Percentiles rank a stretch among this genome's conserved stretches.
Evolutionary conservation across 116 monocot genomes (phyloP).

Genomic region (Thalassia testudinum): DNA sequence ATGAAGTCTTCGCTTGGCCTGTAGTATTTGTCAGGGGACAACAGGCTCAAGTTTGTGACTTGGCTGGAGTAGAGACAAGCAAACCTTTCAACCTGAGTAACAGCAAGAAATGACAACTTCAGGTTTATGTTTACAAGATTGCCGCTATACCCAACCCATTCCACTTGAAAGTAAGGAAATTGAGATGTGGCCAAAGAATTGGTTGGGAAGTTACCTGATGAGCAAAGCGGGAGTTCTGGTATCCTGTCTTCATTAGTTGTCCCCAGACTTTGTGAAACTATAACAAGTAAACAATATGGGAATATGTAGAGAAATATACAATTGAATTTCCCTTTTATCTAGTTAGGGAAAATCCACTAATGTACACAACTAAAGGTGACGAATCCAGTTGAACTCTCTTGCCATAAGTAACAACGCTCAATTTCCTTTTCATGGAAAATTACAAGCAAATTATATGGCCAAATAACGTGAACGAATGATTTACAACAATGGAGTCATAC

Average conservation of each 20-base stretch:
- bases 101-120: background rate
- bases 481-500: too few species aligned
- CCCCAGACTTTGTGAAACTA: constrained; percentile 97
- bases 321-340: too few species aligned
- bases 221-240: constrained; percentile 91
- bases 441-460: too few species aligned
- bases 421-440: too few species aligned
- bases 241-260: constrained; percentile 96
- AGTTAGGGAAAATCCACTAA: too few species aligned
- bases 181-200: background rate
- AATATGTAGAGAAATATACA: too few species aligned
- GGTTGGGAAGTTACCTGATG: constrained; percentile 50
- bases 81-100: constrained; percentile 80
- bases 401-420: too few species aligned
- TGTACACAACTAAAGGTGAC: too few species aligned
- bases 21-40: constrained; percentile 91
- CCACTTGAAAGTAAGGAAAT: background rate
- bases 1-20: constrained; percentile 95
- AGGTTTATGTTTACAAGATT: too few species aligned
- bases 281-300: background rate
- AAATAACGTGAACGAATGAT: too few species aligned
- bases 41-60: constrained; percentile 76
- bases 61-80: constrained; percentile 91
- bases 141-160: too few species aligned
- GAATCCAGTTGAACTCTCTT: too few species aligned